phyloP scores from a whole-genome alignment of 139 green algal species.

The Mesotaenium endlicherianum region DNA sequence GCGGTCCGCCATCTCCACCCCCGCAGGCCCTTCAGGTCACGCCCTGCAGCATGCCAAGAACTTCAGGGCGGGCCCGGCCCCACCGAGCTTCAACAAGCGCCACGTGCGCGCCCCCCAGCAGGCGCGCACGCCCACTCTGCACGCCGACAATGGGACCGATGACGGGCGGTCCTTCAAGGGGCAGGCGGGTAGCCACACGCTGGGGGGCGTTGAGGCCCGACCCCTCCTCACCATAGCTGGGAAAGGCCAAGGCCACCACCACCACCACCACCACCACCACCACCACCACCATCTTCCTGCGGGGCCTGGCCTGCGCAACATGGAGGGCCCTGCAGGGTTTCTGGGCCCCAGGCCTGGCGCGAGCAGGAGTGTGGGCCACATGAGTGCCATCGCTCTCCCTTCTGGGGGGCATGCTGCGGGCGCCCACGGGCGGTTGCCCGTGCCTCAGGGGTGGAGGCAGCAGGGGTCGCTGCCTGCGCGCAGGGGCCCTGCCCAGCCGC shows the following conservation, averaged over 20 bases:
- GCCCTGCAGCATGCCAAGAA: no score
- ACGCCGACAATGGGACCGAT: neutral
- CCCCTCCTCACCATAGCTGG: neutral
- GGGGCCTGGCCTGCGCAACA: neutral
- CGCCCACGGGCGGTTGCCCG: no score
- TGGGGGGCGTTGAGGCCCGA: neutral
- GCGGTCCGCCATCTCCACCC: constrained; percentile 5
- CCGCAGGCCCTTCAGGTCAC: constrained; percentile 8
- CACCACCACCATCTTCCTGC: neutral
- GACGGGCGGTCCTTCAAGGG: neutral
- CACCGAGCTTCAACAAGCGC: no score
- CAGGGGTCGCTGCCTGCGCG: no score
- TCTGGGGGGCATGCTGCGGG: no score
- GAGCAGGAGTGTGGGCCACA: neutral
- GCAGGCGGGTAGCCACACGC: neutral
- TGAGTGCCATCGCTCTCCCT: neutral
- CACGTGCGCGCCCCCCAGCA: no score
- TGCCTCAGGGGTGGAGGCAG: no score
- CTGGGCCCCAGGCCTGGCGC: neutral
- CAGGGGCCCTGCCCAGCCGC: no score
- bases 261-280: neutral
- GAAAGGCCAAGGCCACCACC: neutral
- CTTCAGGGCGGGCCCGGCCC: no score
- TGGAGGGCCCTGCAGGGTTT: neutral
- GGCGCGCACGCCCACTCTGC: no score